These are phyloP conservation scores for Dispira simplex DNA, from an alignment of 192 early-diverging fungal genomes.

Conservation along the genomic window DNA sequence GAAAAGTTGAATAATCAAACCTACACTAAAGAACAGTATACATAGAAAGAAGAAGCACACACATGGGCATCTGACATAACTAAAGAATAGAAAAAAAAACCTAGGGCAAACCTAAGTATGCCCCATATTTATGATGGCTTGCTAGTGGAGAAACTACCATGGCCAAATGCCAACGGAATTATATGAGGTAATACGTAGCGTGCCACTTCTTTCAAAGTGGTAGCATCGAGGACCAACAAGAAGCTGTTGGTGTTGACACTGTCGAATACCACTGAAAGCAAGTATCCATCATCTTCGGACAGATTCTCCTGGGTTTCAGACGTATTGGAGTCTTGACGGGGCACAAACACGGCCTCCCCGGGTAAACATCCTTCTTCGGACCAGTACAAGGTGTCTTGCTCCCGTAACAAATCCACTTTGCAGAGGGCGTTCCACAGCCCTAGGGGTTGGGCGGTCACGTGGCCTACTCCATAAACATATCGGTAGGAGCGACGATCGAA, in stretches of 20 bases:
- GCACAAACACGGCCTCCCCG: conserved; percentile 67
- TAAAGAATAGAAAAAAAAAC: no score
- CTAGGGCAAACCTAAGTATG: no score
- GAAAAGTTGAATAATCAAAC: no score
- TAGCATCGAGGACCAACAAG: conserved; percentile 59
- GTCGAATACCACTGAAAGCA: conserved; percentile 61
- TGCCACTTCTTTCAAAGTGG: conserved; percentile 41
- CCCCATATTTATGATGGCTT: no score
- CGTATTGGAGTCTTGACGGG: conserved; percentile 15
- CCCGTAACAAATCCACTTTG: conserved; percentile 31
- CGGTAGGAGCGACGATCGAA: conserved; percentile 25
- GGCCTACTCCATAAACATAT: conserved; percentile 30
- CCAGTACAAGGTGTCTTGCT: conserved; percentile 20
- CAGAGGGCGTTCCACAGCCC: conserved; percentile 38
- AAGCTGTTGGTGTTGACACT: conserved; percentile 44
- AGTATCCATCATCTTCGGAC: conserved; percentile 58
- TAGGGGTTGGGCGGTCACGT: conserved; percentile 21
- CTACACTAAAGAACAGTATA: no score
- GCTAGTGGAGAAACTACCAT: conserved; percentile 26
- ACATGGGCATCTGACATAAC: no score
- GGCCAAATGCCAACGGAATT: conserved; percentile 59
- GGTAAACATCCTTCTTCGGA: conserved; percentile 53
- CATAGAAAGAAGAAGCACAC: no score
- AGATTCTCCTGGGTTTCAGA: conserved; percentile 17
- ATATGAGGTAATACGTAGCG: conserved; percentile 46